Evolutionary conservation across 805 yeast genomes (phyloP).

Genomic region (Tetrapisispora nanseiensis): DNA sequence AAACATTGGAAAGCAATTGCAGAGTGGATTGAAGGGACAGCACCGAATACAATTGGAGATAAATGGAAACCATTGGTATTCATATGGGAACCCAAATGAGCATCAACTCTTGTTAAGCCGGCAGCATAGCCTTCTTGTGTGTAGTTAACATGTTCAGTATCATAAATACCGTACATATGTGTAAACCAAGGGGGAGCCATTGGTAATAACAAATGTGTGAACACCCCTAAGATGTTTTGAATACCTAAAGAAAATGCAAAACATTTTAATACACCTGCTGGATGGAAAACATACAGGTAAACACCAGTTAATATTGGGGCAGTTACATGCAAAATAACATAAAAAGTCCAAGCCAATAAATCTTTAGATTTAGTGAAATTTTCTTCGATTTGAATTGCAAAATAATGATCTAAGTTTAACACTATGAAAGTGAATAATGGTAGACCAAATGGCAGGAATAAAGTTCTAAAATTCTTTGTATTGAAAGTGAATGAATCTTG

Average conservation of each 20-base stretch:
- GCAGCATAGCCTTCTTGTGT: slow-evolving; percentile 63
- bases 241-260: slow-evolving; percentile 48
- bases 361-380: slow-evolving; percentile 39
- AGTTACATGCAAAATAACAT: slow-evolving; percentile 51
- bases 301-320: slow-evolving; percentile 53
- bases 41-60: slow-evolving; percentile 62
- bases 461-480: slow-evolving; percentile 12
- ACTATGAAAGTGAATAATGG: slow-evolving; percentile 33
- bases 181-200: slow-evolving; percentile 72
- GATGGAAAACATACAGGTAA: slow-evolving; percentile 56
- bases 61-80: slow-evolving; percentile 54
- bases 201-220: slow-evolving; percentile 54
- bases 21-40: slow-evolving; percentile 51
- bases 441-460: slow-evolving; percentile 30
- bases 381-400: slow-evolving; percentile 30
- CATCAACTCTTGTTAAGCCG: slow-evolving; percentile 56
- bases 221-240: slow-evolving; percentile 50
- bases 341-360: slow-evolving; percentile 49
- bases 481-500: slow-evolving; percentile 5
- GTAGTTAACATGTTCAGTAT: slow-evolving; percentile 40
- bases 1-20: slow-evolving; percentile 51
- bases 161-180: slow-evolving; percentile 48
- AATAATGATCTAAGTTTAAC: slow-evolving; percentile 37
- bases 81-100: slow-evolving; percentile 50
- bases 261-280: slow-evolving; percentile 49